Conservation (phyloP, 2,329 filamentous ascomycete species). For the Gyromitra esculenta region DNA sequence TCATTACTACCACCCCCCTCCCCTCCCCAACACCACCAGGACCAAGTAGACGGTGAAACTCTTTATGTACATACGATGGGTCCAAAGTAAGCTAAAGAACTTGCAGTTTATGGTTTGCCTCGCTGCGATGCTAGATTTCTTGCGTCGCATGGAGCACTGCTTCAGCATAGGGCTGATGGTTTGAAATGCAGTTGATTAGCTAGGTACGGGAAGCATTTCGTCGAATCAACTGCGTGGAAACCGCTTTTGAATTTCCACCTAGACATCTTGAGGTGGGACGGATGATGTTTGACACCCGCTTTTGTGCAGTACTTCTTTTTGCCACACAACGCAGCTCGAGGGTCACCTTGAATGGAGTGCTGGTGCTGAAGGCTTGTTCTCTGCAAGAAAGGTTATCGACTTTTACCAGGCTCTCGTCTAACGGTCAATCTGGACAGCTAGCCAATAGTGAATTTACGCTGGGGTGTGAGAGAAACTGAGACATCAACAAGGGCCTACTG, state of each 20-base stretch:
- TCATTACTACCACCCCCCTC: not conserved
- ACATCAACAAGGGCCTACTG: constrained; percentile 43
- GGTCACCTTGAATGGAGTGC: constrained; percentile 14
- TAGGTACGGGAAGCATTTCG: constrained; percentile 33
- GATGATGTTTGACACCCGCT: constrained; percentile 48
- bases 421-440: constrained; percentile 30
- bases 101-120: constrained; percentile 50
- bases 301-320: constrained; percentile 18
- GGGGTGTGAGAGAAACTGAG: constrained; percentile 48
- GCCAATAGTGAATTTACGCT: constrained; percentile 34
- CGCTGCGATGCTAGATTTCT: constrained; percentile 51
- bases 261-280: constrained; percentile 33
- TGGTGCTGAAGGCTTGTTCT: constrained; percentile 39
- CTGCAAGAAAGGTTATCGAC: constrained; percentile 47
- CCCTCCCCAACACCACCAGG: constrained; percentile 22
- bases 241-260: constrained; percentile 24
- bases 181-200: constrained; percentile 37
- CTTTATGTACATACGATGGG: constrained; percentile 35
- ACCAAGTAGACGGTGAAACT: constrained; percentile 45
- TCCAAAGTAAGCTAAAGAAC: constrained; percentile 40
- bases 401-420: constrained; percentile 49
- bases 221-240: constrained; percentile 44
- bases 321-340: constrained; percentile 16
- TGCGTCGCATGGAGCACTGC: constrained; percentile 49
- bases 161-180: constrained; percentile 49